These are phyloP conservation scores for Exutisphaerella laricina DNA, from an alignment of 2,329 filamentous ascomycete species.

Conservation along the genomic window DNA sequence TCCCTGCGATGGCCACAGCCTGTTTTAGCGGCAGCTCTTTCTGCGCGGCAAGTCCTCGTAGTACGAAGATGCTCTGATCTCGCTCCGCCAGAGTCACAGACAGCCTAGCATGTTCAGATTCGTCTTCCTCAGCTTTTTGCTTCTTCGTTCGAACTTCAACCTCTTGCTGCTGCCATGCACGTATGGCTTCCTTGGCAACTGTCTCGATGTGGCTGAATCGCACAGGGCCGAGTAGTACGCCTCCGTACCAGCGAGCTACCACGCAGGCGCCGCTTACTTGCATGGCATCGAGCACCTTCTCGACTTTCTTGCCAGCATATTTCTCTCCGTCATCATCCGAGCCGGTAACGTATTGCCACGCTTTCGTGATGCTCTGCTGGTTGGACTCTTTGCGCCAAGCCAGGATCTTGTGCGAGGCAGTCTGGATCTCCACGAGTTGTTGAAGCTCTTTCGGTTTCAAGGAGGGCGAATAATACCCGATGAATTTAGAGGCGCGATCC, in stretches of 20 bases:
- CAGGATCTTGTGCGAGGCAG: constrained; percentile 47
- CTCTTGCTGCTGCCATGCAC: constrained; percentile 35
- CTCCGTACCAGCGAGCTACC: constrained; percentile 53
- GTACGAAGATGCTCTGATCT: constrained; percentile 44
- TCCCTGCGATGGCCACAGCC: constrained; percentile 7
- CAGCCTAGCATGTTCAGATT: constrained; percentile 33
- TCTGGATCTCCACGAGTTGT: constrained; percentile 38
- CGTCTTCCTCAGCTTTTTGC: constrained; percentile 32
- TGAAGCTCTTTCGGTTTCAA: constrained; percentile 40
- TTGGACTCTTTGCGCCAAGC: constrained; percentile 47
- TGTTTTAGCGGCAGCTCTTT: constrained; percentile 38
- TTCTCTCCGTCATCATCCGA: constrained; percentile 52
- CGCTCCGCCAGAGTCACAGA: constrained; percentile 41
- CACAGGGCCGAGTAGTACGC: constrained; percentile 44
- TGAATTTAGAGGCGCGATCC: constrained; percentile 49
- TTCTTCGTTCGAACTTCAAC: constrained; percentile 30
- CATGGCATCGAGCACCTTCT: constrained; percentile 43
- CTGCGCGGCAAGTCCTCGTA: constrained; percentile 43
- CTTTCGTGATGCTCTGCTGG: constrained; percentile 41
- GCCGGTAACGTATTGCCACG: constrained; percentile 39
- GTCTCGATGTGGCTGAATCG: constrained; percentile 50
- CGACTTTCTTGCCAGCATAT: constrained; percentile 45
- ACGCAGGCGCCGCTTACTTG: constrained; percentile 44
- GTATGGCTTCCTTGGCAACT: constrained; percentile 45
- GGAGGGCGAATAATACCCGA: constrained; percentile 46